phyloP scores from a whole-genome alignment of 805 yeast species.

The Teunomyces gatunensis region DNA sequence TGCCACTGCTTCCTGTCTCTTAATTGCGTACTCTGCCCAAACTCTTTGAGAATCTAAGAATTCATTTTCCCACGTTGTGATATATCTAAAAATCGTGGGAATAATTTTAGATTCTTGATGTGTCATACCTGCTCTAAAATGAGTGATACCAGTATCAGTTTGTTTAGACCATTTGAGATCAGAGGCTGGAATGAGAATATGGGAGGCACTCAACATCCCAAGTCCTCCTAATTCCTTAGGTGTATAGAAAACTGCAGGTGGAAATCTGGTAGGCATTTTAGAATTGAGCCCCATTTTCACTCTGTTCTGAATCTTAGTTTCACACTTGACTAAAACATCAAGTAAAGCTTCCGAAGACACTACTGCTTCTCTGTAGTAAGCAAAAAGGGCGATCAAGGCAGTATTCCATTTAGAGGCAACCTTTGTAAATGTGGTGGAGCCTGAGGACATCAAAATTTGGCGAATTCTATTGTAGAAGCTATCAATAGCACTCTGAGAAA shows the following conservation, averaged over 20 bases:
- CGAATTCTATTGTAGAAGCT: conserved; percentile 80
- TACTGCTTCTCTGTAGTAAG: conserved; percentile 92
- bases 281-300: conserved; percentile 94
- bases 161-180: conserved; percentile 90
- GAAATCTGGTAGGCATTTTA: conserved; percentile 97
- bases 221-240: conserved; percentile 97
- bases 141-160: conserved; percentile 92
- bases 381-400: conserved; percentile 76
- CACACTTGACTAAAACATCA: conserved; percentile 84
- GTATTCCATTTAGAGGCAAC: conserved; percentile 97
- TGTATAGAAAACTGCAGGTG: conserved; percentile 97
- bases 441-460: conserved; percentile 91
- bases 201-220: conserved; percentile 97
- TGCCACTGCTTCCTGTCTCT: conserved; percentile 80
- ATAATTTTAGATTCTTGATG: conserved; percentile 76
- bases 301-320: conserved; percentile 88
- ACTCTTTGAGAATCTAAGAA: conserved; percentile 91
- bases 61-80: conserved; percentile 96
- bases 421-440: conserved; percentile 92
- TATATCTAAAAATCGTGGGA: conserved; percentile 90
- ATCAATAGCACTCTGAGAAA: conserved; percentile 75
- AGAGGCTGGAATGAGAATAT: conserved; percentile 88
- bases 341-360: conserved; percentile 75
- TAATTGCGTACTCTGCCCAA: conserved; percentile 95
- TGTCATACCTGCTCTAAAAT: conserved; percentile 91